Evolutionary conservation across 2,329 filamentous ascomycete genomes (phyloP), one percentile per base, ranked within the genome.

Genomic region (Colletotrichum limetticola): DNA sequence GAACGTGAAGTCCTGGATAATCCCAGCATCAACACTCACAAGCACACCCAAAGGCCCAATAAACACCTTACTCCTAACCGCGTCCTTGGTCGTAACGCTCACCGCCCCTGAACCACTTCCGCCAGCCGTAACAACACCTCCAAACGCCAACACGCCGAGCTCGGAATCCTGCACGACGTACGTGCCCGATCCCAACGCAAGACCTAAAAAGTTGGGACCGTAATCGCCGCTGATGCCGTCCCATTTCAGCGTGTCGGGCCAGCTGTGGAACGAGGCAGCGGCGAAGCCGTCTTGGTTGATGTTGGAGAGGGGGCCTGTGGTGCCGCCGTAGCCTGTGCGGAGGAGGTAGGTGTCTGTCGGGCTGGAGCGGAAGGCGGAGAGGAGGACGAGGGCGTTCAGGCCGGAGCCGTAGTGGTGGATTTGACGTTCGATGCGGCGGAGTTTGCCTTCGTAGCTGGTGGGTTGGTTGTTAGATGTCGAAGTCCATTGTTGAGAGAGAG

Each of bases 351-450:
- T 79, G 75, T 88, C 85, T 0, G 80, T 77, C 0, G 87, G 82
- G 28, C 85, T 76, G 63, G 82, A 77, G 49, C 87, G 86, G 79
- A 87, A 91, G 3, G 85, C 82, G 1, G 84, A 83, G 4, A 91
- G 85, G 1, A 90, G 80, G 4, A 89, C 87, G 0, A 89, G 83
- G 0, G 88, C 84, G 77, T 91, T 91, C 5, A 91, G 85, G 0
- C 84, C 87, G 0, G 88, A 90, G 26, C 89, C 89, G 75, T 91
- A 91, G 79, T 91, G 90, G 75, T 91, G 89, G 70, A 91, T 86
- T 77, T 89, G 87, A 6, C 85, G 83, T 75, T 86, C 85, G 55
- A 86, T 85, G 12, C 83, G 78, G 14, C 78, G 71, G 6, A 86
- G 82, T 67, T 86, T 86, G 22, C 83, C 85, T 4, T 78, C 83